phyloP scores from a whole-genome alignment of 441 rosid genomes.

The Erysimum pusillum region DNA sequence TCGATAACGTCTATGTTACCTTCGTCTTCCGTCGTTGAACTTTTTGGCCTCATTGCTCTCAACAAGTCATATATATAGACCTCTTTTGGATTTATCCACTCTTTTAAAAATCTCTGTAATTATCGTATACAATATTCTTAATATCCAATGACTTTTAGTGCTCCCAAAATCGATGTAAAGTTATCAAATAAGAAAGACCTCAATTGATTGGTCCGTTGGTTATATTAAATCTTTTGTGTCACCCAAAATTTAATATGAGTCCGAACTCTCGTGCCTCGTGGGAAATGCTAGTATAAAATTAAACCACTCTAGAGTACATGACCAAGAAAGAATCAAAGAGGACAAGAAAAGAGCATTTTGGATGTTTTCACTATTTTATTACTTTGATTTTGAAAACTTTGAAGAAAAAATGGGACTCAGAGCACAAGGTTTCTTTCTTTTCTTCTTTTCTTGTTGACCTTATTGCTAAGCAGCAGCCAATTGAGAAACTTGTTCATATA shows the following conservation, averaged over 20 bases:
- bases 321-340: neutral
- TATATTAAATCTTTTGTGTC: slow-evolving; percentile 11
- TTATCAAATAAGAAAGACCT: slow-evolving; percentile 18
- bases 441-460: slow-evolving; percentile 35
- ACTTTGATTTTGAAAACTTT: neutral
- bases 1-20: slow-evolving; percentile 32
- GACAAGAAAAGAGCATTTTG: slow-evolving; percentile 13
- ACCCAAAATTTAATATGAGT: slow-evolving; percentile 11
- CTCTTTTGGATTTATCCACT: slow-evolving; percentile 41
- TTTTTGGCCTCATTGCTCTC: slow-evolving; percentile 25
- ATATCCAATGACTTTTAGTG: slow-evolving; percentile 26
- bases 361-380: slow-evolving; percentile 15
- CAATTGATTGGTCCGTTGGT: slow-evolving; percentile 33
- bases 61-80: slow-evolving; percentile 38
- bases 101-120: neutral
- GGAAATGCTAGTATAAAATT: slow-evolving; percentile 6
- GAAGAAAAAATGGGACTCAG: slow-evolving; percentile 26
- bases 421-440: slow-evolving; percentile 35
- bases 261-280: neutral
- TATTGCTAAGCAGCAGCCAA: slow-evolving; percentile 29
- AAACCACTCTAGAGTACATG: slow-evolving; percentile 5
- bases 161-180: neutral
- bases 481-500: slow-evolving; percentile 41
- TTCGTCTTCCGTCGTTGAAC: slow-evolving; percentile 50
- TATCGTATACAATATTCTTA: neutral